Evolutionary conservation across 371 early-diverging fungal genomes (phyloP).

Genomic region (Gilbertella persicaria): DNA sequence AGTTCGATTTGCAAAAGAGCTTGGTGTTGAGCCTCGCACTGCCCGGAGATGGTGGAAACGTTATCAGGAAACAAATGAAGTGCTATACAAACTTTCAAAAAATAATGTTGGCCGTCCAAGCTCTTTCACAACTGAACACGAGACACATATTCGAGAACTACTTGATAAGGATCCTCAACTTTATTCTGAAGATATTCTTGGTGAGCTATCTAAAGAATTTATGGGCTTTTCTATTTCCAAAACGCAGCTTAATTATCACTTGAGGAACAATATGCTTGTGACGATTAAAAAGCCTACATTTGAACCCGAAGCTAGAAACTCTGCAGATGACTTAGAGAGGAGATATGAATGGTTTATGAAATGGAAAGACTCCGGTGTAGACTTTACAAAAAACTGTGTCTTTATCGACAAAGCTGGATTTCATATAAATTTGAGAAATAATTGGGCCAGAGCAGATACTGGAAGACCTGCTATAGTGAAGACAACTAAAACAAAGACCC

Average conservation of each 20-base stretch:
- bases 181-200: conserved; percentile 12
- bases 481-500: conserved; percentile 3
- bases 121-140: conserved; percentile 11
- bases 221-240: conserved; percentile 13
- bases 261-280: conserved; percentile 14
- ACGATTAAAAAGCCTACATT: conserved; percentile 3
- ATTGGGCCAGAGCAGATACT: too few species aligned
- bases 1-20: conserved; percentile 4
- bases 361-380: conserved; percentile 11
- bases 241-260: conserved; percentile 14
- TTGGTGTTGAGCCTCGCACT: conserved; percentile 12
- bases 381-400: conserved; percentile 18
- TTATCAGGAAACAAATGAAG: conserved; percentile 12
- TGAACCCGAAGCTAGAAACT: conserved; percentile 10
- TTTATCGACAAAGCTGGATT: too few species aligned
- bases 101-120: conserved; percentile 6
- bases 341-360: conserved; percentile 23
- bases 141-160: conserved; percentile 8
- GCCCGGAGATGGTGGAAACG: conserved; percentile 11
- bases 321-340: conserved; percentile 4
- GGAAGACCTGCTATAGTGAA: conserved; percentile 3
- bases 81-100: conserved; percentile 11
- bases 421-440: too few species aligned
- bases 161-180: conserved; percentile 15
- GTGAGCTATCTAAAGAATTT: conserved; percentile 3